phyloP scores from a whole-genome alignment of 108 stramenopile genomes.

The Pseudonitzschia multistriata region DNA sequence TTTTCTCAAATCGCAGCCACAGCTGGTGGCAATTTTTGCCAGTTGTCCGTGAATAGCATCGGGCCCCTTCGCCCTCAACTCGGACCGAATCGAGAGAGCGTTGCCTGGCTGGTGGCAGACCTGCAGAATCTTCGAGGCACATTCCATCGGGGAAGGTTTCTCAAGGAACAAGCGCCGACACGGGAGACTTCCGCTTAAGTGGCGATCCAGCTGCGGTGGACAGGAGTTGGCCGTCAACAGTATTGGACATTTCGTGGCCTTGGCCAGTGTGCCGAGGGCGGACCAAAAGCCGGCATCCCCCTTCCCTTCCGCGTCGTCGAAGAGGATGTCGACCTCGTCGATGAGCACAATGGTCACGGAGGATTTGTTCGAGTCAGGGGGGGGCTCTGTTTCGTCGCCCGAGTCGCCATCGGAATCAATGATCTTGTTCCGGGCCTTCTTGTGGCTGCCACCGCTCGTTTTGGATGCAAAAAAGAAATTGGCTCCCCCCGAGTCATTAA shows the following conservation, averaged over 20 bases:
- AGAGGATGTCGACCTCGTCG: conserved; percentile 82
- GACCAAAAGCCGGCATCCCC: conserved; percentile 84
- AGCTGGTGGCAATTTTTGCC: conserved; percentile 40
- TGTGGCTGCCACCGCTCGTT: no score
- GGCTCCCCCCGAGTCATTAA: no score
- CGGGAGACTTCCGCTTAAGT: conserved; percentile 24
- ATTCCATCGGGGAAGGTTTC: conserved; percentile 56
- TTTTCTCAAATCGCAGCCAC: conserved; percentile 63
- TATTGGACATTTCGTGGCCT: conserved; percentile 78
- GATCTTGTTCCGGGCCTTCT: neutral
- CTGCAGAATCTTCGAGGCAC: conserved; percentile 41
- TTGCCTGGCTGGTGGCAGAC: conserved; percentile 27
- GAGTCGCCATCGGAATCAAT: conserved; percentile 14
- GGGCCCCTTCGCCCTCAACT: conserved; percentile 5
- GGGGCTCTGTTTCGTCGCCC: conserved; percentile 41
- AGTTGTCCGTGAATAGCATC: conserved; percentile 24
- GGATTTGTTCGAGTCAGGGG: conserved; percentile 27
- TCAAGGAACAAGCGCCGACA: conserved; percentile 28
- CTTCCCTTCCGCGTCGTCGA: conserved; percentile 35
- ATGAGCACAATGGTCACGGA: conserved; percentile 71
- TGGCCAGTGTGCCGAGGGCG: conserved; percentile 45
- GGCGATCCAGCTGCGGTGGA: conserved; percentile 31
- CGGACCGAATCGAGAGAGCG: conserved; percentile 2
- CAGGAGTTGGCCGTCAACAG: conserved; percentile 58
- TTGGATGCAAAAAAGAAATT: conserved; percentile 7